Conservation (phyloP, 2,329 filamentous ascomycete species). For the Aspergillaceae sp. region DNA sequence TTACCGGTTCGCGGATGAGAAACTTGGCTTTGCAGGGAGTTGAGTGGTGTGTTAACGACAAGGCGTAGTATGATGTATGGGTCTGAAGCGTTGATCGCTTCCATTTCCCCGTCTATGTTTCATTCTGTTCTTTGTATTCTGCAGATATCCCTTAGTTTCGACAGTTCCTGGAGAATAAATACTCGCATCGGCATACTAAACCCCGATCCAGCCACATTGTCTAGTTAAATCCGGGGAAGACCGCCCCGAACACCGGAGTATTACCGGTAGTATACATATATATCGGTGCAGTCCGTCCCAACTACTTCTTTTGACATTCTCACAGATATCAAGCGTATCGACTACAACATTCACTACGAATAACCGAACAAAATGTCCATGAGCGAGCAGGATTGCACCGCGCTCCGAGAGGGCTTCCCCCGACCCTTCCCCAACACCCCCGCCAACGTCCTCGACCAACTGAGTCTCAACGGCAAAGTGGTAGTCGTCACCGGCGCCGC, state of each 20-base stretch:
- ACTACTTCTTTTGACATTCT: no score
- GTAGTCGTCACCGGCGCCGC: constrained; percentile 40
- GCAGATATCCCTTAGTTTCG: no score
- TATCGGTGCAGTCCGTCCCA: no score
- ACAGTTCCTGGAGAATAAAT: no score
- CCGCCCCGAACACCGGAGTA: no score
- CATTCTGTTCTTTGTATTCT: neutral
- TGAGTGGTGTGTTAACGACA: neutral
- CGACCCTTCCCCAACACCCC: constrained; percentile 33
- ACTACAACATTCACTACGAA: no score
- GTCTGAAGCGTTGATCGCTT: neutral
- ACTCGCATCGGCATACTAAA: no score
- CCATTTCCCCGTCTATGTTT: neutral
- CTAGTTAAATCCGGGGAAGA: no score
- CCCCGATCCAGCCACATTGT: no score
- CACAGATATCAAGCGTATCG: no score
- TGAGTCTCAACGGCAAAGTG: constrained; percentile 33
- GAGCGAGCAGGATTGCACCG: constrained; percentile 23
- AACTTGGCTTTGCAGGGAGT: constrained; percentile 12
- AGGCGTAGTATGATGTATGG: neutral
- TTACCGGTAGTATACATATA: no score
- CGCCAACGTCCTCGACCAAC: constrained; percentile 39
- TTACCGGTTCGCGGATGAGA: constrained; percentile 29
- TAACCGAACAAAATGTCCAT: constrained; percentile 30
- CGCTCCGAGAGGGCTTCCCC: constrained; percentile 27